A percentile compares a stretch with the other conserved stretches of the same genome.
These are phyloP conservation scores for Diaporthe longicolla DNA, from an alignment of 2,329 filamentous ascomycete species.

Conservation along the genomic window DNA sequence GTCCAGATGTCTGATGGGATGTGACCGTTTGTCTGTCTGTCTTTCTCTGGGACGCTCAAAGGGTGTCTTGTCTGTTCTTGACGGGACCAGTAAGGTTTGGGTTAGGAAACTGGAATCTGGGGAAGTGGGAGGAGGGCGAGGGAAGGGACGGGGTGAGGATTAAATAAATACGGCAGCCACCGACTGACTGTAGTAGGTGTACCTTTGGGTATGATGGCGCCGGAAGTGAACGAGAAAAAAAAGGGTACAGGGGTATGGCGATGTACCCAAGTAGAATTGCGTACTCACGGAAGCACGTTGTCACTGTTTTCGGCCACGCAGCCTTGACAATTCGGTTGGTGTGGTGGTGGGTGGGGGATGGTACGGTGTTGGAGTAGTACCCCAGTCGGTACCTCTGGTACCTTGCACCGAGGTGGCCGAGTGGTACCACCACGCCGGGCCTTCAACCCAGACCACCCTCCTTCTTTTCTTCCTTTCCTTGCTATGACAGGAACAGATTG, in stretches of 20 bases:
- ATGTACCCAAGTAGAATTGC: conserved; percentile 3
- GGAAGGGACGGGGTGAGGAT: conserved; percentile 30
- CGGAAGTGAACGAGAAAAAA: conserved; percentile 18
- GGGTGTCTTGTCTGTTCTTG: conserved; percentile 27
- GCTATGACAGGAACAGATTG: conserved; percentile 11
- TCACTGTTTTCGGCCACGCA: conserved; percentile 23
- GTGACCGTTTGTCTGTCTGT: conserved; percentile 25
- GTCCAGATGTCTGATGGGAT: conserved; percentile 7
- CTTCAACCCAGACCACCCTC: not conserved
- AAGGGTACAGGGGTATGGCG: conserved; percentile 2
- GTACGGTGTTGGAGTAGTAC: not conserved
- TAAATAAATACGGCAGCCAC: conserved; percentile 34
- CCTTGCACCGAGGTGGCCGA: conserved; percentile 14
- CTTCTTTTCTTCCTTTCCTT: not conserved
- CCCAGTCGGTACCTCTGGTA: conserved; percentile 15
- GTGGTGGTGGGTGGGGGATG: not conserved
- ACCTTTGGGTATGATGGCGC: conserved; percentile 21
- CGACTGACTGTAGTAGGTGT: conserved; percentile 2
- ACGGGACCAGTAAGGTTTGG: conserved; percentile 2
- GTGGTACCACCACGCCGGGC: conserved; percentile 24
- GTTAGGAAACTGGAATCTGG: conserved; percentile 21
- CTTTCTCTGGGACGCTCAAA: not conserved
- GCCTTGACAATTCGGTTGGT: not conserved
- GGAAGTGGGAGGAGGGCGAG: conserved; percentile 30
- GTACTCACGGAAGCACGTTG: conserved; percentile 10